A percentile compares a stretch with the other conserved stretches of the same genome.
These are phyloP conservation scores for Rhododendron griersonianum DNA, from an alignment of 148 eudicot species.

Conservation along the genomic window DNA sequence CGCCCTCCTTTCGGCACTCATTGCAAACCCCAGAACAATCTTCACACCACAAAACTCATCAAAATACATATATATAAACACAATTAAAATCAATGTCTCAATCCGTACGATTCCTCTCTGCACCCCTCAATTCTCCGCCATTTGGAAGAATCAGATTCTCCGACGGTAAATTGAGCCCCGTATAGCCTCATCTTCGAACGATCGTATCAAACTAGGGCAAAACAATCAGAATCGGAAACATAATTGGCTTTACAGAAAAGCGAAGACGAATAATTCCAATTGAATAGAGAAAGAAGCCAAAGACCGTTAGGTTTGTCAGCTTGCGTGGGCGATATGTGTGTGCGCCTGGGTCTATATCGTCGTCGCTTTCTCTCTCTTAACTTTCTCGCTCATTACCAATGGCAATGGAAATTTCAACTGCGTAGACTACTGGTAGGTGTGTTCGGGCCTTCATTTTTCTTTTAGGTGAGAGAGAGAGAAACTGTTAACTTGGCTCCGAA, in stretches of 20 bases:
- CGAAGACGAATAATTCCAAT: not conserved
- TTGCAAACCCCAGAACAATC: constrained; percentile 22
- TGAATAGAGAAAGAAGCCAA: not conserved
- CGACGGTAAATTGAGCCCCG: not conserved
- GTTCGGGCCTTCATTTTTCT: not conserved
- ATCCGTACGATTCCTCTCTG: not conserved
- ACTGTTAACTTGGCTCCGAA: not conserved
- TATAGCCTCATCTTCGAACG: not conserved
- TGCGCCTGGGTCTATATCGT: not conserved
- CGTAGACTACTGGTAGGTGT: not conserved
- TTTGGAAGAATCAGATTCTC: not conserved
- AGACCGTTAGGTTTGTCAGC: constrained; percentile 7
- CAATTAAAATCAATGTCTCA: not conserved
- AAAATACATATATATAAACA: not conserved
- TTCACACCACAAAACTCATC: constrained; percentile 14
- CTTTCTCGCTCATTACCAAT: not conserved
- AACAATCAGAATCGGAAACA: not conserved
- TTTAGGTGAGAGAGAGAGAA: not conserved
- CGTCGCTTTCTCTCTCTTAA: not conserved
- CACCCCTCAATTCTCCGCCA: not conserved
- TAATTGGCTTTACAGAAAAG: not conserved
- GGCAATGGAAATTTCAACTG: not conserved
- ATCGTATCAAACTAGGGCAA: constrained; percentile 9
- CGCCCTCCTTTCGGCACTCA: constrained; percentile 51
- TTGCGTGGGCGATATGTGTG: not conserved